phyloP scores from a whole-genome alignment of 179 eudicot species.

The Vitellaria paradoxa region DNA sequence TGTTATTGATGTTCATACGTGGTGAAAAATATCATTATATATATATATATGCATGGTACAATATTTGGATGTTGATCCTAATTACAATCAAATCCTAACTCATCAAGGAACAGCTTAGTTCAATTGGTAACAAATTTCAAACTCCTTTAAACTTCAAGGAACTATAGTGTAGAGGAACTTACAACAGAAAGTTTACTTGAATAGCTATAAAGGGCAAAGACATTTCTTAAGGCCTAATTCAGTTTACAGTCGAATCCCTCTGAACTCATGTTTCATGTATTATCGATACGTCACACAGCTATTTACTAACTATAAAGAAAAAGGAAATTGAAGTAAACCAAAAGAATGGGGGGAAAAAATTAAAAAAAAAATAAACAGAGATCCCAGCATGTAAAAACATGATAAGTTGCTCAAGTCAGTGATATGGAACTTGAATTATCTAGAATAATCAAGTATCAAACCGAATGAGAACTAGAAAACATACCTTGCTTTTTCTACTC shows the following conservation, averaged over 20 bases:
- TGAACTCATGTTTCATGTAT: neutral
- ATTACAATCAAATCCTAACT: conserved; percentile 7
- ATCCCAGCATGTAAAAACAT: neutral
- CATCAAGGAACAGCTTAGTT: neutral
- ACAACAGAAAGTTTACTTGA: neutral
- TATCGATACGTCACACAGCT: neutral
- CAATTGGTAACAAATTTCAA: neutral
- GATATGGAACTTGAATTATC: neutral
- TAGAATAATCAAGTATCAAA: neutral
- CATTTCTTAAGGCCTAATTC: neutral
- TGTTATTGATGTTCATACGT: neutral
- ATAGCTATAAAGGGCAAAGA: neutral
- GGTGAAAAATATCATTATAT: neutral
- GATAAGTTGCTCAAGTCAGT: neutral
- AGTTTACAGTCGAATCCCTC: neutral
- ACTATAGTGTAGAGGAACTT: neutral
- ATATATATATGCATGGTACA: neutral
- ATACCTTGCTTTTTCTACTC: neutral
- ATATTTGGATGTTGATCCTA: neutral
- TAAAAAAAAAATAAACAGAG: too few species aligned
- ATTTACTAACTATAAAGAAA: neutral
- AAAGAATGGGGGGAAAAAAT: neutral
- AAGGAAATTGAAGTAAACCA: too few species aligned
- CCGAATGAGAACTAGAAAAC: neutral
- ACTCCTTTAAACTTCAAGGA: neutral